Evolutionary conservation across 1,139 yeast genomes (phyloP), one percentile per base, ranked within the genome.

Genomic region (Suhomyces atakaporum): DNA sequence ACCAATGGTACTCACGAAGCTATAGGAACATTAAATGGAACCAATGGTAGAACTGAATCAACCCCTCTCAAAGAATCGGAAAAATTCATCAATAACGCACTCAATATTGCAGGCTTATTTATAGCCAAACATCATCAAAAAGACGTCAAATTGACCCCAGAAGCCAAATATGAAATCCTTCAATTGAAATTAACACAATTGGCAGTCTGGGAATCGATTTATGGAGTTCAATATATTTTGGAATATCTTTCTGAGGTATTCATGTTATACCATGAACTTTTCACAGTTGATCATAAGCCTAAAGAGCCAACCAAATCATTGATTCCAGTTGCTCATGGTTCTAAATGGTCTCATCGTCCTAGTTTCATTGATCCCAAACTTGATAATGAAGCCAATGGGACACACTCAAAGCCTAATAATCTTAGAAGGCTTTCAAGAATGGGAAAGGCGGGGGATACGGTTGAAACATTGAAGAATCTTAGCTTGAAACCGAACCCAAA

Each of bases 131-230:
- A 62, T 45, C 56, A 54, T 18, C 61, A 63, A 35, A 51, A 51
- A 22, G 62, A 58, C 33, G 45, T 54, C 8, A 55, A 51, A 33
- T 33, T 70, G n/a, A 48, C 69, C 5, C 40, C 55, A 5, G 58
- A 60, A 29, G 69, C 71, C 38, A 81, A 77, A 50, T 67, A 73
- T 49, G 79, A 77, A 42, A 77, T 82, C 27, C 56, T 88, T 20
- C 88, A 86, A 54, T 66, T 88, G 52, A 85, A 85, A 50, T 69
- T 85, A 58, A 83, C 96, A 0, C 89, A 84, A 48, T 62, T 88
- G 34, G 82, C 90, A 3, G 68, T 88, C 11, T 64, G 80, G 40
- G 94, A 87, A 52, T 73, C 79, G 7, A 63, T 75, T 7, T 69
- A 80, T 40, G 92, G 89, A 3, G 65, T 75, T 1, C 70, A 73